These are phyloP conservation scores for Calonectria henricotiae DNA, from an alignment of 2,329 filamentous ascomycete genomes.

Conservation along the genomic window DNA sequence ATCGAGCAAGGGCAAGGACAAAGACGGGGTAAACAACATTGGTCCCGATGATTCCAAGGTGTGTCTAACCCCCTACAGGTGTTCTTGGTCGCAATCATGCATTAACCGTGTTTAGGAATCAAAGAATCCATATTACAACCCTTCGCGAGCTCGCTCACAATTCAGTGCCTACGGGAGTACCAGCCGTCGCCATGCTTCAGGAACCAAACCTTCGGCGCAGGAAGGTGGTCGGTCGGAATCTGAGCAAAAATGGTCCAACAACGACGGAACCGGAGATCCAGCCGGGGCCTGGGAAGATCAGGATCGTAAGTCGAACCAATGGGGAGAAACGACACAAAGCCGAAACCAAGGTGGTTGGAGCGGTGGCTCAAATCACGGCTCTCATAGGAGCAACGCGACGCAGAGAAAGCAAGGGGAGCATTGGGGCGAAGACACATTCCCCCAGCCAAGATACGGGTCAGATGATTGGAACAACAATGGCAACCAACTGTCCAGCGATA, in stretches of 20 bases:
- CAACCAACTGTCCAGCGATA: constrained; percentile 33
- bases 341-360: constrained; percentile 11
- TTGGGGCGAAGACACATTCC: constrained; percentile 47
- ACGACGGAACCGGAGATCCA: constrained; percentile 36
- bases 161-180: constrained; percentile 43
- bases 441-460: not conserved
- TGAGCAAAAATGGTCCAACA: constrained; percentile 35
- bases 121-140: constrained; percentile 54
- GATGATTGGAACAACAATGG: constrained; percentile 19
- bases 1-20: constrained; percentile 47
- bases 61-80: constrained; percentile 12
- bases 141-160: constrained; percentile 42
- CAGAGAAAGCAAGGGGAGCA: constrained; percentile 42
- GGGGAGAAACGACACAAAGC: constrained; percentile 28
- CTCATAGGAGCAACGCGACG: constrained; percentile 44
- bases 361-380: constrained; percentile 31
- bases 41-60: constrained; percentile 48
- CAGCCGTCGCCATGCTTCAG: constrained; percentile 34
- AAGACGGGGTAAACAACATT: constrained; percentile 54
- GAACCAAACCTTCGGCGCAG: constrained; percentile 33
- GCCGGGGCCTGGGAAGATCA: constrained; percentile 8
- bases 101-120: constrained; percentile 39
- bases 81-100: constrained; percentile 9
- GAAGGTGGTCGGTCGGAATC: constrained; percentile 30
- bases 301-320: not conserved